phyloP scores from a whole-genome alignment of 805 yeast genomes.

The Nakazawaea siamensis region DNA sequence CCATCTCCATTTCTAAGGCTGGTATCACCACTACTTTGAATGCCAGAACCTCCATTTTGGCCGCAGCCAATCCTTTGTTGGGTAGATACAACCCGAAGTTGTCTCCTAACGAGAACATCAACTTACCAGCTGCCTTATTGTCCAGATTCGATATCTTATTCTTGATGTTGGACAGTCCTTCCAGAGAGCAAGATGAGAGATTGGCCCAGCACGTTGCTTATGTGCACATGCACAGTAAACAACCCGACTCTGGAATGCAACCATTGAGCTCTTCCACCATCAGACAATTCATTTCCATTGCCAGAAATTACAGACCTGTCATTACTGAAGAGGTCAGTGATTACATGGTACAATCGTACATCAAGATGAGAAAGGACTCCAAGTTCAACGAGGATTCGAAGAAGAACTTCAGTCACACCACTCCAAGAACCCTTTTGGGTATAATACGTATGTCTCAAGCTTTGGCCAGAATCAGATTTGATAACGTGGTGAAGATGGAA shows the following conservation, averaged over 20 bases:
- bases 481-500: constrained; percentile 54
- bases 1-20: constrained; percentile 94
- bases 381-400: constrained; percentile 69
- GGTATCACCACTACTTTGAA: constrained; percentile 94
- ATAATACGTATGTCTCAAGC: constrained; percentile 92
- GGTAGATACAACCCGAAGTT: constrained; percentile 89
- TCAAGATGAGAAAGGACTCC: constrained; percentile 88
- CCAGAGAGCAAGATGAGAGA: constrained; percentile 69
- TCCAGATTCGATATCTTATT: constrained; percentile 92
- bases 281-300: constrained; percentile 81
- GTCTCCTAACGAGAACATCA: constrained; percentile 92
- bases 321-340: constrained; percentile 81
- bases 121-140: constrained; percentile 90
- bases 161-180: constrained; percentile 78
- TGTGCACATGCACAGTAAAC: constrained; percentile 89
- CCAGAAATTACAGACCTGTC: constrained; percentile 78
- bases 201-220: constrained; percentile 91
- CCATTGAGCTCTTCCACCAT: constrained; percentile 76
- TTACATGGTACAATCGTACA: constrained; percentile 78
- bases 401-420: constrained; percentile 80
- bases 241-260: constrained; percentile 68
- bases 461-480: constrained; percentile 80
- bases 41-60: constrained; percentile 90
- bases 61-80: constrained; percentile 97
- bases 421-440: constrained; percentile 92